Conservation (phyloP, 73 alveolate species). For the Uronychia binucleata region DNA sequence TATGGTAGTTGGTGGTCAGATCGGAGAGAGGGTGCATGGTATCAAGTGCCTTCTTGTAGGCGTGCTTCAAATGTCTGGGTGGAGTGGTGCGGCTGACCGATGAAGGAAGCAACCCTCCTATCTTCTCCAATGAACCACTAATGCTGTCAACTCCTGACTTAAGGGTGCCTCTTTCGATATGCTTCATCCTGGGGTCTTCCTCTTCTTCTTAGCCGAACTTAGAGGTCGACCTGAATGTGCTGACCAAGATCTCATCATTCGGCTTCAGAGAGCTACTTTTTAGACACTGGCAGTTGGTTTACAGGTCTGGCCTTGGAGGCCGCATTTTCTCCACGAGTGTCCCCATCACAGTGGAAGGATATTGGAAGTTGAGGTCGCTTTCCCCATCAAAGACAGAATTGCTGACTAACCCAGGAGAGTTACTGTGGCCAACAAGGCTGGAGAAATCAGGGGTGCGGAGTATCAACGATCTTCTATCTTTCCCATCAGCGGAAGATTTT, state of each 20-base stretch:
- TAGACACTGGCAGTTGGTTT: background rate
- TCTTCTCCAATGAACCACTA: background rate
- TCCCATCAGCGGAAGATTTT: background rate
- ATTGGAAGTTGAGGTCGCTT: background rate
- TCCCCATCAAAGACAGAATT: background rate
- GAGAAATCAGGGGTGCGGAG: background rate
- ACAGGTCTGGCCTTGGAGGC: background rate
- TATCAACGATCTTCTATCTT: background rate
- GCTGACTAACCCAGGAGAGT: background rate
- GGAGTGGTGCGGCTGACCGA: too few species aligned
- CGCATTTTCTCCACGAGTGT: background rate
- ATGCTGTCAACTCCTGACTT: background rate
- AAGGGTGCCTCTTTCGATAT: background rate
- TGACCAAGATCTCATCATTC: background rate
- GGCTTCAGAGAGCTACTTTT: background rate
- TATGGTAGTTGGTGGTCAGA: background rate
- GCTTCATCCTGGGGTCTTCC: background rate
- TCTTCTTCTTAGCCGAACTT: background rate
- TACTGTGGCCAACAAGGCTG: background rate
- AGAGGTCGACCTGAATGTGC: background rate
- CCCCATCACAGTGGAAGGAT: background rate
- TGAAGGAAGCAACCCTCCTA: too few species aligned
- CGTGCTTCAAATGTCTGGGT: too few species aligned
- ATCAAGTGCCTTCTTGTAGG: background rate
- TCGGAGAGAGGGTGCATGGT: background rate